These are phyloP conservation scores for Tylopilus balloui DNA, from an alignment of 768 basidiomycete species.

Conservation along the genomic window DNA sequence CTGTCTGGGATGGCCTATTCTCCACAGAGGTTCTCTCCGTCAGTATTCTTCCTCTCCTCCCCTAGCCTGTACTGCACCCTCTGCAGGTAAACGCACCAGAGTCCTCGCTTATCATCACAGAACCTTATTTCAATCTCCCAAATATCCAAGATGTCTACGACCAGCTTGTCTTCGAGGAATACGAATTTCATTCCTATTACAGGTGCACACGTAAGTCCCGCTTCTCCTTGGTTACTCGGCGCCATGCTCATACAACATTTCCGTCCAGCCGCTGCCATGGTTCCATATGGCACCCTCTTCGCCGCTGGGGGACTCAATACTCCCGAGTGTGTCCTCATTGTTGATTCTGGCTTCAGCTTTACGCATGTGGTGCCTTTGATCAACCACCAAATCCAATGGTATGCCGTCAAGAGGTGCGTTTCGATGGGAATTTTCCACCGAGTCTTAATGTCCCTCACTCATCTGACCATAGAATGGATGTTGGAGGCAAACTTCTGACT, in stretches of 20 bases:
- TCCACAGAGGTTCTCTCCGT: slow-evolving; percentile 67
- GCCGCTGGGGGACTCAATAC: slow-evolving; percentile 40
- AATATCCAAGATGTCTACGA: slow-evolving; percentile 92
- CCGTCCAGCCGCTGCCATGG: slow-evolving; percentile 67
- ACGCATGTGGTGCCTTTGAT: slow-evolving; percentile 88
- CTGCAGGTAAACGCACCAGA: slow-evolving; percentile 66
- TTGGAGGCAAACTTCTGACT: slow-evolving; percentile 92
- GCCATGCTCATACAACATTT: slow-evolving; percentile 17
- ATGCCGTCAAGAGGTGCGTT: slow-evolving; percentile 72
- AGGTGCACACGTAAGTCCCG: slow-evolving; percentile 70
- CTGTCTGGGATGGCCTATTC: slow-evolving; percentile 90
- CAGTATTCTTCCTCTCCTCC: slow-evolving; percentile 16
- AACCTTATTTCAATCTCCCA: slow-evolving; percentile 91
- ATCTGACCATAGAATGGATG: slow-evolving; percentile 71
- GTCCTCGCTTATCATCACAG: slow-evolving; percentile 80
- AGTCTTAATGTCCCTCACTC: slow-evolving; percentile 15
- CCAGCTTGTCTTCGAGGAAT: slow-evolving; percentile 95
- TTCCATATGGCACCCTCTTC: slow-evolving; percentile 75
- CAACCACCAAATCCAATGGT: slow-evolving; percentile 68
- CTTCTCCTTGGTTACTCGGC: slow-evolving; percentile 17
- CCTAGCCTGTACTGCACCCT: slow-evolving; percentile 10
- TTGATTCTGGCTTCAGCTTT: slow-evolving; percentile 93
- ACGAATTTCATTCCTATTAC: slow-evolving; percentile 82
- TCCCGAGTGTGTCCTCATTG: slow-evolving; percentile 76
- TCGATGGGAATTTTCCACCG: slow-evolving; percentile 11